phyloP scores from a whole-genome alignment of 2,329 filamentous ascomycete species.

The Colletotrichum spinosum region DNA sequence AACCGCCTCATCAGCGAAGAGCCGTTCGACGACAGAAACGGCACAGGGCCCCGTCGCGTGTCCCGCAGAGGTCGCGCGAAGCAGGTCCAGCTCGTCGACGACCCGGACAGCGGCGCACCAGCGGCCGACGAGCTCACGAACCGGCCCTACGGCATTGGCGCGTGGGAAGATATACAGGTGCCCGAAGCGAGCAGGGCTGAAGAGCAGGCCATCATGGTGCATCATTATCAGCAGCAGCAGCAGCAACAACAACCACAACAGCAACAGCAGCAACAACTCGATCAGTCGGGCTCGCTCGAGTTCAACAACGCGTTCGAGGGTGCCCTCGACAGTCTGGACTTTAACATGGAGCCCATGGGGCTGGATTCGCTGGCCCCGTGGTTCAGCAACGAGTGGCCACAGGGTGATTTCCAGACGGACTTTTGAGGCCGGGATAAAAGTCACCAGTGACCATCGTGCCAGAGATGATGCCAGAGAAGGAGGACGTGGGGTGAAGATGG shows the following conservation, averaged over 20 bases:
- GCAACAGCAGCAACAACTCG: too few relatives aligned
- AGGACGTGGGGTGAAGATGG: too few relatives aligned
- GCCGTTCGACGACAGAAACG: constrained; percentile 21
- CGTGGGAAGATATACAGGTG: constrained; percentile 35
- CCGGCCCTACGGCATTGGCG: constrained; percentile 33
- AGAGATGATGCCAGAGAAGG: too few relatives aligned
- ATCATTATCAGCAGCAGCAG: constrained; percentile 39
- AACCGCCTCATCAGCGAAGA: constrained; percentile 47
- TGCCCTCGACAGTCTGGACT: constrained; percentile 58
- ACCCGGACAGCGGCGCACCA: constrained; percentile 27
- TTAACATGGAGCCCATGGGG: constrained; percentile 59
- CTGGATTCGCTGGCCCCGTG: constrained; percentile 44
- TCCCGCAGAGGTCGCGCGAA: constrained; percentile 29
- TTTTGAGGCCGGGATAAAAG: constrained; percentile 7
- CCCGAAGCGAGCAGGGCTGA: constrained; percentile 29
- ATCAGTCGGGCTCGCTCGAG: constrained; percentile 50
- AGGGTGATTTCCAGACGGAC: constrained; percentile 30
- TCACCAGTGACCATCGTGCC: too few relatives aligned
- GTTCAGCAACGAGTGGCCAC: constrained; percentile 35
- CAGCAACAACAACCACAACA: too few relatives aligned
- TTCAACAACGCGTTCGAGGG: constrained; percentile 65
- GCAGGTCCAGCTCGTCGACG: constrained; percentile 33
- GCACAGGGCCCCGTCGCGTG: constrained; percentile 23
- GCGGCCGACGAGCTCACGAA: constrained; percentile 35
- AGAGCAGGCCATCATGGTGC: constrained; percentile 15